Base-by-base conservation (phyloP, 2,329 filamentous ascomycete genomes). In the Epichloe hybrida region DNA sequence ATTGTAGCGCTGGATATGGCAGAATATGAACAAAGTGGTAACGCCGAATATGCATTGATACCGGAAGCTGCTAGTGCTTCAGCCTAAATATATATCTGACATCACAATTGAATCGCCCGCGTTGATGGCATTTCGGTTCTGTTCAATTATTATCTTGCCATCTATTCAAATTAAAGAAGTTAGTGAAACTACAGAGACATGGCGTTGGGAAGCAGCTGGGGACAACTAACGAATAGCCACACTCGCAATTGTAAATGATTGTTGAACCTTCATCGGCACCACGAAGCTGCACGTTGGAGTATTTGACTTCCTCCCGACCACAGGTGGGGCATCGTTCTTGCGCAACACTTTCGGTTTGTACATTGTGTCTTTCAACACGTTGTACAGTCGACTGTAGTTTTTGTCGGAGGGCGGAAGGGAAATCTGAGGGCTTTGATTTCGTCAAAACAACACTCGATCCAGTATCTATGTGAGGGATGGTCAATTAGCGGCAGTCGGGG, bases 1-100 rank as follows among this genome's bases (percentile, higher is more conserved):
- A 81, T 96, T 59, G 93, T 98, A 51, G 93, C 93, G 43, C 75
- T 98, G 57, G 93, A 98, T 67, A 98, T 98, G 88, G 93, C 90
- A 11, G 91, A 96, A 64, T 96, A 88, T 62, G 93, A 98, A 74
- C 88, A 86, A 73, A 86, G 82, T 58, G 86, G 87, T 41, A 81
- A 95, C 68, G 72, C 81, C 35, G 90, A 98, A 65, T 98, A 98
- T 73, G 93, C 93, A 45, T 77, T 95, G 62, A 84, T 97, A 58
- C 91, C 90, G 3, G 79, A 86, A 59, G 68, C 68, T 47, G 64
- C 66, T 55, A 69, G 68, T 56, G 68, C 67, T 57, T 59, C 66
- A 52, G 70, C 68, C 54, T 72, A 61, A 63, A 56, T 17, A 17
- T 17, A 20, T 23, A 13, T 47, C 46, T 20, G 37, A 44, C 40